These are phyloP conservation scores for Xylaria sp. DNA, from an alignment of 2,329 filamentous ascomycete species.

Conservation along the genomic window DNA sequence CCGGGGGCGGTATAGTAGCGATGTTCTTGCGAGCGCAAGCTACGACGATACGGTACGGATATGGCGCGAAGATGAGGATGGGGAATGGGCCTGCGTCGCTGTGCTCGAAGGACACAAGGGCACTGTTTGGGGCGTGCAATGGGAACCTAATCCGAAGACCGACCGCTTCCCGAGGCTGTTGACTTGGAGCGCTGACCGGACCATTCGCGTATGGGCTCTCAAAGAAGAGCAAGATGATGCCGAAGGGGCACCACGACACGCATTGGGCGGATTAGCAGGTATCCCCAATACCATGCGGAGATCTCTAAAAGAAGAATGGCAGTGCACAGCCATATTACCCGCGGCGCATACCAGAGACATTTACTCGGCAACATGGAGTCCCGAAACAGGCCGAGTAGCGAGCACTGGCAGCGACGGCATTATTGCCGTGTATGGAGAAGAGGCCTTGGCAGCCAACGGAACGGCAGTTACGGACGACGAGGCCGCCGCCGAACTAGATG, in stretches of 20 bases:
- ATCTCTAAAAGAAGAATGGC: slow-evolving; percentile 83
- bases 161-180: slow-evolving; percentile 71
- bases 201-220: slow-evolving; percentile 81
- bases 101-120: slow-evolving; percentile 82
- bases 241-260: slow-evolving; percentile 51
- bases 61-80: slow-evolving; percentile 89
- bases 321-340: slow-evolving; percentile 80
- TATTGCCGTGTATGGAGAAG: slow-evolving; percentile 81
- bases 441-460: slow-evolving; percentile 26
- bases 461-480: slow-evolving; percentile 19
- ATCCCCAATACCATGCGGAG: slow-evolving; percentile 93
- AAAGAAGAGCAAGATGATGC: slow-evolving; percentile 64
- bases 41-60: slow-evolving; percentile 93
- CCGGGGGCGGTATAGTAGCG: slow-evolving; percentile 64
- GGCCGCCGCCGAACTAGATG: slow-evolving; percentile 47
- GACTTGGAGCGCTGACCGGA: slow-evolving; percentile 87
- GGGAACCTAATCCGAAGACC: slow-evolving; percentile 62
- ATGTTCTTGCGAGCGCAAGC: slow-evolving; percentile 87
- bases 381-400: slow-evolving; percentile 79
- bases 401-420: slow-evolving; percentile 89
- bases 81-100: slow-evolving; percentile 90
- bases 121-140: slow-evolving; percentile 92
- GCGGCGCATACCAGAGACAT: slow-evolving; percentile 80
- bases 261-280: slow-evolving; percentile 61
- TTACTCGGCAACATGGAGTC: slow-evolving; percentile 88